Evolutionary conservation across 257 asterid genomes (phyloP).

Genomic region (Craterostigma plantagineum): DNA sequence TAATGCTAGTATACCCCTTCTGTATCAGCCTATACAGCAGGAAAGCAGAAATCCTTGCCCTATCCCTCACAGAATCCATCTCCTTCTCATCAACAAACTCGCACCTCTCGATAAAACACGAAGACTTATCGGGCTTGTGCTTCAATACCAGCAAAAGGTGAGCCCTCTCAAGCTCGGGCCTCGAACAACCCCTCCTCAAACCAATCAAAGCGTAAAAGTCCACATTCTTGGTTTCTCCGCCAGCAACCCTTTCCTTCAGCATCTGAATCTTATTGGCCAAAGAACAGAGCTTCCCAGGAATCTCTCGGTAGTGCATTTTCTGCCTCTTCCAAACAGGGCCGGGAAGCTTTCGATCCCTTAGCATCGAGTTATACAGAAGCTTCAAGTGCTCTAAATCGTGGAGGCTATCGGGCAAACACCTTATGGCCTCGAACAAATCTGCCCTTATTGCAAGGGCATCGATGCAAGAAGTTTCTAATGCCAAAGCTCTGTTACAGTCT

Average conservation of each 20-base stretch:
- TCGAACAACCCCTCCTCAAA: conserved; percentile 60
- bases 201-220: conserved; percentile 78
- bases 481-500: conserved; percentile 60
- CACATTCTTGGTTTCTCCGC: conserved; percentile 58
- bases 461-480: conserved; percentile 67
- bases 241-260: conserved; percentile 61
- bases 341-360: conserved; percentile 57
- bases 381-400: conserved; percentile 91
- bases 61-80: conserved; percentile 52
- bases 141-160: conserved; percentile 61
- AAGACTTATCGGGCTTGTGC: conserved; percentile 82
- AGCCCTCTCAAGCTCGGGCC: conserved; percentile 72
- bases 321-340: conserved; percentile 87
- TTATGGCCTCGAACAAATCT: conserved; percentile 44
- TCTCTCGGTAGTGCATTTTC: conserved; percentile 61
- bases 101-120: conserved; percentile 58
- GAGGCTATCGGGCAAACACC: conserved; percentile 74
- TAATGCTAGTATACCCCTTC: conserved; percentile 53
- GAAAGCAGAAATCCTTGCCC: conserved; percentile 61
- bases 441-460: conserved; percentile 69
- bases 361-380: conserved; percentile 68
- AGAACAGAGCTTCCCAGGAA: conserved; percentile 74
- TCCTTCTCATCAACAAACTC: conserved; percentile 74
- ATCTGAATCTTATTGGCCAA: conserved; percentile 68
- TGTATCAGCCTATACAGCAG: conserved; percentile 78